These are phyloP conservation scores for Penicillium freii DNA, from an alignment of 2,329 filamentous ascomycete genomes.

Conservation along the genomic window DNA sequence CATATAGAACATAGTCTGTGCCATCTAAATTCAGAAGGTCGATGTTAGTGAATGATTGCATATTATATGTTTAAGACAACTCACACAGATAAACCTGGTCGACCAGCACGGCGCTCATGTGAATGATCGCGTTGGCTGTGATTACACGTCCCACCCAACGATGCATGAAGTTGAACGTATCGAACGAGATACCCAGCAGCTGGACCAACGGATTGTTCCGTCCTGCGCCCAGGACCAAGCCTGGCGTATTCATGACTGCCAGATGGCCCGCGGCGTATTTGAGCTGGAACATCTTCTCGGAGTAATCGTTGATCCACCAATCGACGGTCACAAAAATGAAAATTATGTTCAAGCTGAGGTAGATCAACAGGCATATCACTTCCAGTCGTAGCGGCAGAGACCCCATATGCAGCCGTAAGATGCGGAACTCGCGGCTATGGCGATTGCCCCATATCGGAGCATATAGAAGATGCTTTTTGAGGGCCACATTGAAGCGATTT, in stretches of 20 bases:
- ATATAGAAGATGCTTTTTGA: constrained; percentile 46
- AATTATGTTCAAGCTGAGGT: constrained; percentile 66
- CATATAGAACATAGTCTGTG: constrained; percentile 51
- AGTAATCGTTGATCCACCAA: constrained; percentile 30
- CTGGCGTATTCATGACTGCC: constrained; percentile 81
- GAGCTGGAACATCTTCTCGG: constrained; percentile 46
- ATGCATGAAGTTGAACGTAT: constrained; percentile 88
- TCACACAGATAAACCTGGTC: constrained; percentile 22
- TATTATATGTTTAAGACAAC: constrained; percentile 1
- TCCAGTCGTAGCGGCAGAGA: constrained; percentile 73
- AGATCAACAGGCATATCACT: constrained; percentile 63
- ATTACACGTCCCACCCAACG: constrained; percentile 76
- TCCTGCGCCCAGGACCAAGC: constrained; percentile 78
- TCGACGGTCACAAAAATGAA: constrained; percentile 57
- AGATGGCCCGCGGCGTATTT: constrained; percentile 81
- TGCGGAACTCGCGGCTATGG: constrained; percentile 69
- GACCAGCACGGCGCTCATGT: constrained; percentile 50
- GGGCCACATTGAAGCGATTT: constrained; percentile 15
- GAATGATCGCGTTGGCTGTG: constrained; percentile 64
- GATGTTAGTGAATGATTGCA: background rate
- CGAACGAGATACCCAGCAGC: constrained; percentile 79
- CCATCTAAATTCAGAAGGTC: constrained; percentile 38
- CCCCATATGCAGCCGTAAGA: constrained; percentile 66
- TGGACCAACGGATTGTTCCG: constrained; percentile 87
- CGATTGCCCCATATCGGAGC: constrained; percentile 69